These are phyloP conservation scores for Lactarius trivialis DNA, from an alignment of 768 basidiomycete species.

Conservation along the genomic window DNA sequence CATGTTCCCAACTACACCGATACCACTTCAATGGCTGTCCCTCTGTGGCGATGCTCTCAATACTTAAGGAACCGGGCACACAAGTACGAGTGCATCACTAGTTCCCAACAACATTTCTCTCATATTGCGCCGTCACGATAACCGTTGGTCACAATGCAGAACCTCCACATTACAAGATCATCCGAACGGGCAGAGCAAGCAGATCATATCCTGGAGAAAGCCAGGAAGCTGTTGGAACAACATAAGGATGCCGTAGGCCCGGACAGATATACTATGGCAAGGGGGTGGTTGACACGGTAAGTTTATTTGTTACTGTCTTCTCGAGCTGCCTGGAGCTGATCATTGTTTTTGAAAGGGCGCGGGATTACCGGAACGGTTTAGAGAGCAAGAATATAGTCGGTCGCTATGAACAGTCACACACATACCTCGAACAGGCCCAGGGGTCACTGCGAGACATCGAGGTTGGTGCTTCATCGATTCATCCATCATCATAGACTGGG, in stretches of 20 bases:
- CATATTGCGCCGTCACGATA: background rate
- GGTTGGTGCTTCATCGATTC: background rate
- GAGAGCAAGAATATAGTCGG: background rate
- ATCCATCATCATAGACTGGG: background rate
- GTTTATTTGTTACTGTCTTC: background rate
- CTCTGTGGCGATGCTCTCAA: background rate
- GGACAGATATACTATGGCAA: background rate
- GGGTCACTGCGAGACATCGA: background rate
- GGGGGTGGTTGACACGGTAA: background rate
- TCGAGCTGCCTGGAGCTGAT: background rate
- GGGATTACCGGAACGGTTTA: background rate
- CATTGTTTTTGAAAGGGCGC: background rate
- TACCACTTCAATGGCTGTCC: background rate
- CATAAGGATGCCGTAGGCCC: background rate
- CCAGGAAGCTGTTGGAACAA: background rate
- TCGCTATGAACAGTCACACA: background rate
- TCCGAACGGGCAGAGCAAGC: background rate
- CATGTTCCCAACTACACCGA: background rate
- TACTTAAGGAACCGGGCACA: background rate
- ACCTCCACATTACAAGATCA: background rate
- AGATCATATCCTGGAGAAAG: background rate
- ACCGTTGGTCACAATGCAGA: background rate
- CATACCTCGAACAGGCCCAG: slow-evolving; percentile 5
- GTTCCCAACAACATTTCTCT: background rate
- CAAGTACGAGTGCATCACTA: background rate